phyloP scores from a whole-genome alignment of 257 asterid genomes.

The Nicotiana obtusifolia region DNA sequence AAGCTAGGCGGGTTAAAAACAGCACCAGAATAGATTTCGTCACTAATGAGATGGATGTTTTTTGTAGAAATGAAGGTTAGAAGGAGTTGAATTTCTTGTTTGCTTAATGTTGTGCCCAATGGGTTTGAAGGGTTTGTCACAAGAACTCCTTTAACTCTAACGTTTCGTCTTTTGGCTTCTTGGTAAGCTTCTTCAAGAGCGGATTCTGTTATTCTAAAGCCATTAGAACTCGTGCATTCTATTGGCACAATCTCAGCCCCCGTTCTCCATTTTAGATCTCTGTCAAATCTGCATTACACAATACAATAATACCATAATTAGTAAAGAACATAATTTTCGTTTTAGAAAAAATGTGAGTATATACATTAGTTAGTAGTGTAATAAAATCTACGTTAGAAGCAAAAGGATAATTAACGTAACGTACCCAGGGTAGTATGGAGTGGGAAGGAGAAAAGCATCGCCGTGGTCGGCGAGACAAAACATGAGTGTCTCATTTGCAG shows the following conservation, averaged over 20 bases:
- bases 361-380: too few species aligned
- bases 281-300: conserved; percentile 9
- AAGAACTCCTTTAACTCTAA: conserved; percentile 12
- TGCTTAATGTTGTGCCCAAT: conserved; percentile 10
- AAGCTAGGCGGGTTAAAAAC: conserved; percentile 14
- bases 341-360: too few species aligned
- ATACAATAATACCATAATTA: not conserved
- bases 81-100: conserved; percentile 9
- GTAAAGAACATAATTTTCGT: not conserved
- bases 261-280: conserved; percentile 18
- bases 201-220: conserved; percentile 6
- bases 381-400: not conserved
- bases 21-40: conserved; percentile 17
- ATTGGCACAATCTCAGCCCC: conserved; percentile 19
- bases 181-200: conserved; percentile 15
- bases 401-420: not conserved
- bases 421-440: conserved; percentile 24
- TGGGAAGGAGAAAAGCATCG: conserved; percentile 20
- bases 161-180: not conserved
- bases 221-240: conserved; percentile 12
- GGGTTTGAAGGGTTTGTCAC: conserved; percentile 20
- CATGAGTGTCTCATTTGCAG: conserved; percentile 21
- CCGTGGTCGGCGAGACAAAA: conserved; percentile 19
- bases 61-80: conserved; percentile 4
- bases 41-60: conserved; percentile 13